A percentile compares a stretch with the other conserved stretches of the same genome.
Evolutionary conservation across 1,284 basidiomycete genomes (phyloP).

Genomic region (Marasmius tenuissimus): DNA sequence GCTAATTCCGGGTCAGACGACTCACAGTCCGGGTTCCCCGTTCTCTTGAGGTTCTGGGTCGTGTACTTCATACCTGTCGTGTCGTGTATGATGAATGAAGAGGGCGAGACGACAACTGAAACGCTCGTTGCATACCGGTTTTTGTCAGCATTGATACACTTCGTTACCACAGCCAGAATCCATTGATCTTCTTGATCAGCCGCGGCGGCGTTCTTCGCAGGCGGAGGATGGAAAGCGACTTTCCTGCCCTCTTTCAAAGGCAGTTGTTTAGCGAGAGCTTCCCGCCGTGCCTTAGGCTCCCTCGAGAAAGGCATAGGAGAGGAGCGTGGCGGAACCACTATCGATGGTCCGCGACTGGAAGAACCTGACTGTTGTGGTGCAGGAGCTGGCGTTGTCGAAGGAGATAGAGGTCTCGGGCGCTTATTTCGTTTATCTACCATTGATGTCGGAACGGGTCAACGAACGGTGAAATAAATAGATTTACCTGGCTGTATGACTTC

Average conservation of each 20-base stretch:
- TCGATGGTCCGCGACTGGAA: conserved; percentile 47
- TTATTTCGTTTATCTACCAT: conserved; percentile 69
- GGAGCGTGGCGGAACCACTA: conserved; percentile 52
- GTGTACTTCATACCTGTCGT: conserved; percentile 72
- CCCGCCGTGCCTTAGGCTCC: conserved; percentile 64
- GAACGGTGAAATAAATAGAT: conserved; percentile 1
- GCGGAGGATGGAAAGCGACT: conserved; percentile 76
- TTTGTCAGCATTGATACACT: conserved; percentile 68
- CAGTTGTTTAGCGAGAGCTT: conserved; percentile 57
- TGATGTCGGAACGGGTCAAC: conserved; percentile 4
- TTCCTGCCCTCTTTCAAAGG: conserved; percentile 71
- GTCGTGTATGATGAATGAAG: conserved; percentile 9
- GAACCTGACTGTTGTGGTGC: conserved; percentile 33
- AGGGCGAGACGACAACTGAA: conserved; percentile 4
- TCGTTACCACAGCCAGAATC: conserved; percentile 77
- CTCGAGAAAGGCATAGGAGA: conserved; percentile 56
- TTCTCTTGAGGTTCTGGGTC: conserved; percentile 80
- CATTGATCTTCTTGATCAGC: conserved; percentile 69
- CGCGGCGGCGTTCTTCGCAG: conserved; percentile 44
- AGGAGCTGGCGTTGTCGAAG: conserved; percentile 48
- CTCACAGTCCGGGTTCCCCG: conserved; percentile 68
- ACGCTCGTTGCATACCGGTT: conserved; percentile 43
- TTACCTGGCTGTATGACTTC: conserved; percentile 60
- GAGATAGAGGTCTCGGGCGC: conserved; percentile 69
- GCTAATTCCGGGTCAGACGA: conserved; percentile 7